These are phyloP conservation scores for Globisporangium nodosum DNA, from an alignment of 352 stramenopile species.

Conservation along the genomic window DNA sequence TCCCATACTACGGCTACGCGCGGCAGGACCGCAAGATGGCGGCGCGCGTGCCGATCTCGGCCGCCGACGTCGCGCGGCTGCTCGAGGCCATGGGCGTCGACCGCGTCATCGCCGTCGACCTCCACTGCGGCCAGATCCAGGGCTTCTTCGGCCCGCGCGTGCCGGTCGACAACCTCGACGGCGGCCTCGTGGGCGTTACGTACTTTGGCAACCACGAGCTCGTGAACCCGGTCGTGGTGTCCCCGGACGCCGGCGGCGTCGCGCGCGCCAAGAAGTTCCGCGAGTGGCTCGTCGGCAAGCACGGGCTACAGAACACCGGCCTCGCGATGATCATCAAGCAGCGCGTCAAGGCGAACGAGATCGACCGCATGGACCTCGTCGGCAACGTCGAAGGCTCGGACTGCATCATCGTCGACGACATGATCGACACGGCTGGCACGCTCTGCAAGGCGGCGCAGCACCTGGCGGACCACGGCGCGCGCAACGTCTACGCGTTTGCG, in stretches of 20 bases:
- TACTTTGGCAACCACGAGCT: conserved; percentile 97
- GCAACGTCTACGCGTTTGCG: conserved; percentile 98
- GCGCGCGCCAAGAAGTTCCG: conserved; percentile 99
- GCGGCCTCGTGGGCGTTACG: conserved; percentile 91
- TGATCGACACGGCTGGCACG: conserved; percentile 99
- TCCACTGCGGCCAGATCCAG: conserved; percentile 89
- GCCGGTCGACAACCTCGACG: conserved; percentile 98
- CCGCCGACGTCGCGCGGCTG: conserved; percentile 79
- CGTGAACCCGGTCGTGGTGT: conserved; percentile 99
- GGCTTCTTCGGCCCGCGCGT: conserved; percentile 99
- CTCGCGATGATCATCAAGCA: conserved; percentile 99
- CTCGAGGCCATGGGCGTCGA: conserved; percentile 87
- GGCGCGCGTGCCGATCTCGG: conserved; percentile 97
- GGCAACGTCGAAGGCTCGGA: conserved; percentile 98
- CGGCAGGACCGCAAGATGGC: conserved; percentile 89
- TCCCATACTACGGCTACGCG: conserved; percentile 94
- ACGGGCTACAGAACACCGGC: conserved; percentile 95
- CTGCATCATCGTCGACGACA: conserved; percentile 99
- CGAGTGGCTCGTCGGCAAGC: conserved; percentile 97
- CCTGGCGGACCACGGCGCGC: conserved; percentile 92
- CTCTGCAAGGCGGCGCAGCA: conserved; percentile 98
- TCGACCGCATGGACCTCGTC: conserved; percentile 99
- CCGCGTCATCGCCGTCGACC: conserved; percentile 83
- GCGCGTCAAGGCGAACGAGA: conserved; percentile 95
- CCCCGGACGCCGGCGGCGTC: conserved; percentile 98